Conservation (phyloP, 1,284 basidiomycete genomes). For the Coniferiporia weirii region DNA sequence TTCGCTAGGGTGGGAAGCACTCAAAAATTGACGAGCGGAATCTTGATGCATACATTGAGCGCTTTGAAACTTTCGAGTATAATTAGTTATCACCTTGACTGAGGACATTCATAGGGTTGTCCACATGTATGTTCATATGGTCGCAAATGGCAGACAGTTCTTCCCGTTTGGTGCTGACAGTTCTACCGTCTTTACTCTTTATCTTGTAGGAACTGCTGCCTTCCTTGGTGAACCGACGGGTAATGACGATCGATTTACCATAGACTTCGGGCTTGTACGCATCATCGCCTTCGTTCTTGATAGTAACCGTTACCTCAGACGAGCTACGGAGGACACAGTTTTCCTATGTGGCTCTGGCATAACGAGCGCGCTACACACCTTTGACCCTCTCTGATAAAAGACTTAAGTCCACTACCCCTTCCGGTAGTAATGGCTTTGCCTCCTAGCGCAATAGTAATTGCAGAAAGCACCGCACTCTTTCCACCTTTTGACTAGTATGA, state of each 20-base stretch:
- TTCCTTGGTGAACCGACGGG: slow-evolving; percentile 74
- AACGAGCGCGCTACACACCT: slow-evolving; percentile 42
- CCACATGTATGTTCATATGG: slow-evolving; percentile 95
- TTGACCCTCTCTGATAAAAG: slow-evolving; percentile 85
- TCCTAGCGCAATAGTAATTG: slow-evolving; percentile 89
- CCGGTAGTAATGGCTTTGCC: slow-evolving; percentile 89
- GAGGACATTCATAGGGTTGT: slow-evolving; percentile 93
- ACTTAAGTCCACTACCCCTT: slow-evolving; percentile 81
- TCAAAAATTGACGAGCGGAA: slow-evolving; percentile 75
- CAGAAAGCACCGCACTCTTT: slow-evolving; percentile 93
- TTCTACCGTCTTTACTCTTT: slow-evolving; percentile 60
- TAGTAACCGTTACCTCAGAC: slow-evolving; percentile 72
- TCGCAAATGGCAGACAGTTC: slow-evolving; percentile 86
- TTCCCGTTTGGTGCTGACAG: slow-evolving; percentile 77
- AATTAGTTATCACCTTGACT: slow-evolving; percentile 65
- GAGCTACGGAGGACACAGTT: slow-evolving; percentile 36
- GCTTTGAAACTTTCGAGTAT: not conserved
- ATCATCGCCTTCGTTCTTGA: slow-evolving; percentile 88
- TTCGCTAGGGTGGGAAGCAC: slow-evolving; percentile 76
- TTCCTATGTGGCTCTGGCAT: not conserved
- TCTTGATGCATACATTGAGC: slow-evolving; percentile 26
- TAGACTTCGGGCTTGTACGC: slow-evolving; percentile 83
- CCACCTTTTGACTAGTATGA: slow-evolving; percentile 52
- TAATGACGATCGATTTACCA: slow-evolving; percentile 81
- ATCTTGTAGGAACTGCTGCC: slow-evolving; percentile 83